A percentile compares a stretch with the other conserved stretches of the same genome.
These are phyloP conservation scores for Miamiensis avidus DNA, from an alignment of 169 alveolate species.

Conservation along the genomic window DNA sequence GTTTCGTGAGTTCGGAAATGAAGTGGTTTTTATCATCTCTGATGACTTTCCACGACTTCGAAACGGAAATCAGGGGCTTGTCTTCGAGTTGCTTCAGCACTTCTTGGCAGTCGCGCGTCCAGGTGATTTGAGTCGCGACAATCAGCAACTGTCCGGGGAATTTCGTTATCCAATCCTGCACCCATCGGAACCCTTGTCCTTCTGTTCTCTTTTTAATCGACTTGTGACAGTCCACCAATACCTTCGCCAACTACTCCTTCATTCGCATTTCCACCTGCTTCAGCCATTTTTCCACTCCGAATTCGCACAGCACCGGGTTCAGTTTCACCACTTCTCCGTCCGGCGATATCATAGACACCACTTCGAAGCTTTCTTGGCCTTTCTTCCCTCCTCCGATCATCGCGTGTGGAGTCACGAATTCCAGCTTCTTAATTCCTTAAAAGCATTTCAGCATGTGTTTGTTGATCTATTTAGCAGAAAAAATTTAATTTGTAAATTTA, in stretches of 20 bases:
- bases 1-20: slow-evolving; percentile 86
- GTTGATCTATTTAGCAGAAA: not conserved
- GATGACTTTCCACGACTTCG: slow-evolving; percentile 86
- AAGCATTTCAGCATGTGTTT: slow-evolving; percentile 94
- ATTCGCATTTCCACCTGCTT: slow-evolving; percentile 67
- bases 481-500: too few species aligned
- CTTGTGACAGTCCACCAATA: slow-evolving; percentile 55
- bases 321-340: slow-evolving; percentile 87
- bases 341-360: slow-evolving; percentile 79
- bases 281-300: slow-evolving; percentile 66
- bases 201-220: slow-evolving; percentile 50
- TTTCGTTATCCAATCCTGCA: slow-evolving; percentile 77
- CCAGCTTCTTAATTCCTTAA: slow-evolving; percentile 89
- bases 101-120: slow-evolving; percentile 87
- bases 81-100: slow-evolving; percentile 83
- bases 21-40: slow-evolving; percentile 87
- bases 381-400: slow-evolving; percentile 1
- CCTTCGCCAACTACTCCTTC: slow-evolving; percentile 72
- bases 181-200: slow-evolving; percentile 58
- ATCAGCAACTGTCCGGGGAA: slow-evolving; percentile 90
- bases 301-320: slow-evolving; percentile 50
- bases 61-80: slow-evolving; percentile 70
- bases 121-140: slow-evolving; percentile 90
- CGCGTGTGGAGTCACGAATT: slow-evolving; percentile 32
- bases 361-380: slow-evolving; percentile 58